Conservation (phyloP, 1,284 basidiomycete species). For the Agroathelia rolfsii region DNA sequence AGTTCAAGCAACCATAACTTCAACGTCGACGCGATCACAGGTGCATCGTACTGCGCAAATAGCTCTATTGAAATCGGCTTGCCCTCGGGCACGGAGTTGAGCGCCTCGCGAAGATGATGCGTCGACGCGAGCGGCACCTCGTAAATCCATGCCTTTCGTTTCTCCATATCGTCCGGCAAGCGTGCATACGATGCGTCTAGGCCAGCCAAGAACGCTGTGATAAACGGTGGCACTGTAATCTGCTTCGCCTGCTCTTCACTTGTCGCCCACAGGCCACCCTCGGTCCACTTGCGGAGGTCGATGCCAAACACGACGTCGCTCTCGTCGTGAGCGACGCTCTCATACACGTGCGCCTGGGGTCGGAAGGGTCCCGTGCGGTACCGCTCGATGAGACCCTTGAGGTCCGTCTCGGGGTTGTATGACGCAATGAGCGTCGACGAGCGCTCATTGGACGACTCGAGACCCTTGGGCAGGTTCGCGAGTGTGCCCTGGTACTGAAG, state of each 20-base stretch:
- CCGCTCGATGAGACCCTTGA: constrained; percentile 76
- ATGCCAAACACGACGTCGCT: constrained; percentile 83
- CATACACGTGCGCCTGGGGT: constrained; percentile 75
- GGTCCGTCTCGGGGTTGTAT: constrained; percentile 79
- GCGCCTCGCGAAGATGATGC: constrained; percentile 74
- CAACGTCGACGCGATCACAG: constrained; percentile 74
- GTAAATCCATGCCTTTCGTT: constrained; percentile 89
- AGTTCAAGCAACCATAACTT: constrained; percentile 86
- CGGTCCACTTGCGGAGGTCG: constrained; percentile 81
- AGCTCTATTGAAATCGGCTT: constrained; percentile 42
- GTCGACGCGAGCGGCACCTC: constrained; percentile 75
- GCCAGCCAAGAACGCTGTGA: constrained; percentile 58
- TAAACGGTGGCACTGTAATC: constrained; percentile 62
- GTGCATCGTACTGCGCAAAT: constrained; percentile 71
- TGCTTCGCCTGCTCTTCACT: constrained; percentile 52
- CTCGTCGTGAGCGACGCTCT: constrained; percentile 71
- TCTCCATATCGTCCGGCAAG: constrained; percentile 64
- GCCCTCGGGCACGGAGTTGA: constrained; percentile 65
- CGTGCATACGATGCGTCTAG: constrained; percentile 58
- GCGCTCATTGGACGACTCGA: constrained; percentile 56
- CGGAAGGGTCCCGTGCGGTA: constrained; percentile 87
- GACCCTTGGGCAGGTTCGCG: constrained; percentile 54
- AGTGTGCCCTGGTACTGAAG: constrained; percentile 78
- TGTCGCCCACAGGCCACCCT: constrained; percentile 51
- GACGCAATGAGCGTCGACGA: constrained; percentile 69